Evolutionary conservation across 2,329 filamentous ascomycete species (phyloP).

Genomic region (Phialophora macrospora): DNA sequence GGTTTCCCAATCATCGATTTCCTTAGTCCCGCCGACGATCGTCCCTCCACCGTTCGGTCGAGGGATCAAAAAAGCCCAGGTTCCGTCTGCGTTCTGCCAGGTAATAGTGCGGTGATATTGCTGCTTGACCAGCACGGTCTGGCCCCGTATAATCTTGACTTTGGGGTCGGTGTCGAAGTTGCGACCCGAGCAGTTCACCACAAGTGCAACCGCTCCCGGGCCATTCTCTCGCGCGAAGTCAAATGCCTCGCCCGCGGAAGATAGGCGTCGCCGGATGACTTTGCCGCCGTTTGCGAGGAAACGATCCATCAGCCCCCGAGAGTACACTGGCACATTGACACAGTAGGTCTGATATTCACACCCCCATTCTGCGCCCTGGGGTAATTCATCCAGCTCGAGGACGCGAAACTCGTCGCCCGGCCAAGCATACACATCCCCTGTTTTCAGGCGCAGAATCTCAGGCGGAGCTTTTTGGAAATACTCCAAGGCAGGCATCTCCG

Average conservation of each 20-base stretch:
- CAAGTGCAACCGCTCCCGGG: slow-evolving; percentile 41
- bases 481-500: slow-evolving; percentile 49
- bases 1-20: slow-evolving; percentile 61
- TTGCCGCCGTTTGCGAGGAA: slow-evolving; percentile 49
- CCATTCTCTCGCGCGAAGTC: slow-evolving; percentile 37
- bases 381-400: slow-evolving; percentile 41
- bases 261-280: slow-evolving; percentile 37
- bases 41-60: slow-evolving; percentile 67
- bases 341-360: slow-evolving; percentile 50
- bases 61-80: slow-evolving; percentile 67
- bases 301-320: slow-evolving; percentile 47
- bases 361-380: slow-evolving; percentile 47
- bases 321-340: slow-evolving; percentile 53
- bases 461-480: slow-evolving; percentile 48
- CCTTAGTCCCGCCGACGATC: slow-evolving; percentile 69
- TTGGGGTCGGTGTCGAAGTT: slow-evolving; percentile 50
- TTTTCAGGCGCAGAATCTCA: slow-evolving; percentile 38
- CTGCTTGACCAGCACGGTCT: slow-evolving; percentile 56
- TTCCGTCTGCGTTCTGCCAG: slow-evolving; percentile 65
- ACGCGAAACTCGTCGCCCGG: slow-evolving; percentile 47
- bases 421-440: slow-evolving; percentile 40
- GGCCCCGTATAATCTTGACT: slow-evolving; percentile 53
- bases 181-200: slow-evolving; percentile 54
- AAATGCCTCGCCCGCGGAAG: slow-evolving; percentile 47
- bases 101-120: slow-evolving; percentile 58